Percentiles rank a stretch among this genome's conserved stretches.
These are phyloP conservation scores for Emergomyces orientalis DNA, from an alignment of 2,329 filamentous ascomycete genomes.

Conservation along the genomic window DNA sequence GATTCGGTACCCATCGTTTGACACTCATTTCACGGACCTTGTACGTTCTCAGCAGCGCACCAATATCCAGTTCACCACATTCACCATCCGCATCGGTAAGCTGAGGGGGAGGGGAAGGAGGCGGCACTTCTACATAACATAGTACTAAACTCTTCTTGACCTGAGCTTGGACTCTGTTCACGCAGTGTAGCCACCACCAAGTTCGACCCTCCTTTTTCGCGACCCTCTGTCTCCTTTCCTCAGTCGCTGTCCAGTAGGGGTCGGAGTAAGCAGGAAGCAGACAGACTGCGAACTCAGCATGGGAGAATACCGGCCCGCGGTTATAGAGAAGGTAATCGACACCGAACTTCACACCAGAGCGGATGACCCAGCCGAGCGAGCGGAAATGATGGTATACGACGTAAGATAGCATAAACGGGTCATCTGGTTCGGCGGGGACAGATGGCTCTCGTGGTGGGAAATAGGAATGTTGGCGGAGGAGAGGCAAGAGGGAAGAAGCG, in stretches of 20 bases:
- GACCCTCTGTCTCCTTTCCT: slow-evolving; percentile 42
- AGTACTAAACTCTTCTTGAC: slow-evolving; percentile 84
- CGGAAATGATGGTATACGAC: slow-evolving; percentile 93
- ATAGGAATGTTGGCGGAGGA: slow-evolving; percentile 61
- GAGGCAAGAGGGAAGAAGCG: slow-evolving; percentile 49
- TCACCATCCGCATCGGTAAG: slow-evolving; percentile 32
- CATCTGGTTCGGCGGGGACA: slow-evolving; percentile 56
- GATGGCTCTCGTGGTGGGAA: slow-evolving; percentile 49
- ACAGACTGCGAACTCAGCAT: slow-evolving; percentile 84
- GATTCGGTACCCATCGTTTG: slow-evolving; percentile 74
- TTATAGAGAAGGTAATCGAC: slow-evolving; percentile 93
- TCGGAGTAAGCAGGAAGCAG: slow-evolving; percentile 75
- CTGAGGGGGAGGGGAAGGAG: slow-evolving; percentile 36
- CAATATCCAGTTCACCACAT: slow-evolving; percentile 44
- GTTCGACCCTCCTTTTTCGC: slow-evolving; percentile 37
- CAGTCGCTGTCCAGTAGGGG: slow-evolving; percentile 54
- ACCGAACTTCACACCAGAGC: slow-evolving; percentile 87
- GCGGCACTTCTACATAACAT: slow-evolving; percentile 86
- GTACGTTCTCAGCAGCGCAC: slow-evolving; percentile 57
- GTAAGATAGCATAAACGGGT: slow-evolving; percentile 78
- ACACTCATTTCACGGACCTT: slow-evolving; percentile 71
- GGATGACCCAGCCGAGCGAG: slow-evolving; percentile 87
- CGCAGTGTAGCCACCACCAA: slow-evolving; percentile 60
- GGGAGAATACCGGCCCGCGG: slow-evolving; percentile 84
- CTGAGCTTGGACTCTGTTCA: slow-evolving; percentile 81